Percentiles rank a stretch among this genome's conserved stretches.
These are phyloP conservation scores for Xylaria sp. DNA, from an alignment of 495 filamentous ascomycete species.

Conservation along the genomic window DNA sequence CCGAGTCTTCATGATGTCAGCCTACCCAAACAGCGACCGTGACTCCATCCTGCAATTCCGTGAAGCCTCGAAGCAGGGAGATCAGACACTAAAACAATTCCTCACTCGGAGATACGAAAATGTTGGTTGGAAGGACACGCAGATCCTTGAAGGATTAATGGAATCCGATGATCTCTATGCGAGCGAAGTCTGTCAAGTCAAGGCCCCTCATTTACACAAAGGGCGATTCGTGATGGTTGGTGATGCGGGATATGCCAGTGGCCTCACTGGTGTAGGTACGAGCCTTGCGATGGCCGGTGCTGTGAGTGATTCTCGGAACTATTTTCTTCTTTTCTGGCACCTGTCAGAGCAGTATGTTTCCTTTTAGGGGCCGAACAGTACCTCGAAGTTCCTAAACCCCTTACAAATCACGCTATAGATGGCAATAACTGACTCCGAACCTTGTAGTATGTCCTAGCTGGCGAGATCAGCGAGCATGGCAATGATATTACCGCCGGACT, in stretches of 20 bases:
- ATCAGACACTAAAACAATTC: slow-evolving; percentile 47
- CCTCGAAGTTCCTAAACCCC: too few relatives aligned
- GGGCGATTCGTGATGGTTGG: slow-evolving; percentile 51
- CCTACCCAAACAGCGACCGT: slow-evolving; percentile 37
- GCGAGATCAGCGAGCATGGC: slow-evolving; percentile 50
- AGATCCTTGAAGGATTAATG: slow-evolving; percentile 45
- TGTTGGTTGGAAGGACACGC: slow-evolving; percentile 49
- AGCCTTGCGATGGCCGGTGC: slow-evolving; percentile 53
- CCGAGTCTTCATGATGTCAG: slow-evolving; percentile 43
- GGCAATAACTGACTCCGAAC: too few relatives aligned
- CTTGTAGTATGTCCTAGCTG: slow-evolving; percentile 60
- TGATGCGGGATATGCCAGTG: slow-evolving; percentile 53
- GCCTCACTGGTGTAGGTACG: slow-evolving; percentile 56
- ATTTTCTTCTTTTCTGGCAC: too few relatives aligned
- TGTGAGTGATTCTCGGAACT: slow-evolving; percentile 24
- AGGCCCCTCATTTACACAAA: slow-evolving; percentile 38
- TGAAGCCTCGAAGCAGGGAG: slow-evolving; percentile 47
- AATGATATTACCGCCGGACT: slow-evolving; percentile 46
- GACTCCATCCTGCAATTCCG: slow-evolving; percentile 44
- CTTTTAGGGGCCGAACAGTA: too few relatives aligned
- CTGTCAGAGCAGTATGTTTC: too few relatives aligned
- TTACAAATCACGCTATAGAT: too few relatives aligned
- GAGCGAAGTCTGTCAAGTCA: slow-evolving; percentile 51
- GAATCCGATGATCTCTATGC: slow-evolving; percentile 53
- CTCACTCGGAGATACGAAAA: slow-evolving; percentile 44